Conservation (phyloP, 2,329 filamentous ascomycete species). For the Epichloe elymi region DNA sequence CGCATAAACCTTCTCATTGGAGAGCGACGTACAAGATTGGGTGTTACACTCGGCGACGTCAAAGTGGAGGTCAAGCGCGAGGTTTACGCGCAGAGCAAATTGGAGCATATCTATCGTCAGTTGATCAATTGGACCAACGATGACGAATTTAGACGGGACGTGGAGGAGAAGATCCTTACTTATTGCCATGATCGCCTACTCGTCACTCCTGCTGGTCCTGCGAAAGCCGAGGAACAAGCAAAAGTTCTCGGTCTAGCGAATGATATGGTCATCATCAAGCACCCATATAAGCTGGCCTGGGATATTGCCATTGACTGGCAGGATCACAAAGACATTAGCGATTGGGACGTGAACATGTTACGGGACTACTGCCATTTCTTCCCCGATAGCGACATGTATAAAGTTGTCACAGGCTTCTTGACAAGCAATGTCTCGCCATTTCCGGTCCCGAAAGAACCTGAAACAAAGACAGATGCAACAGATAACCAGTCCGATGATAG, state of each 20-base stretch:
- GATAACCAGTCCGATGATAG: constrained; percentile 37
- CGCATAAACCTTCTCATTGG: constrained; percentile 82
- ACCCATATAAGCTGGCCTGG: constrained; percentile 84
- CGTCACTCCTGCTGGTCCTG: constrained; percentile 46
- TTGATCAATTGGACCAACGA: constrained; percentile 85
- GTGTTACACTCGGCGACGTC: constrained; percentile 71
- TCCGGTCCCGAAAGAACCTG: constrained; percentile 26
- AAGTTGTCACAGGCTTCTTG: constrained; percentile 70
- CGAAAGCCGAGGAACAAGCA: constrained; percentile 57
- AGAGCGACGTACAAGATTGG: constrained; percentile 75
- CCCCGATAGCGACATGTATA: constrained; percentile 67
- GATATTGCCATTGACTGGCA: constrained; percentile 82
- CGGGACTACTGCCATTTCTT: constrained; percentile 74
- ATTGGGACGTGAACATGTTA: constrained; percentile 67
- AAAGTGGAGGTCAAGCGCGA: constrained; percentile 80
- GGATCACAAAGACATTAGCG: constrained; percentile 59
- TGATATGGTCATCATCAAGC: constrained; percentile 93
- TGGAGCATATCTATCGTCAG: constrained; percentile 68
- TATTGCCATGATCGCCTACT: constrained; percentile 68
- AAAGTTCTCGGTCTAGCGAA: constrained; percentile 66
- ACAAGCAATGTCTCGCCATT: constrained; percentile 78
- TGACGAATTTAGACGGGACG: constrained; percentile 68
- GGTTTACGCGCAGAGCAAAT: constrained; percentile 58
- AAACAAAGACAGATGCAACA: constrained; percentile 11
- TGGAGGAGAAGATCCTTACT: constrained; percentile 81